Percentiles rank a stretch among this genome's conserved stretches.
phyloP scores from a whole-genome alignment of 1,284 basidiomycete genomes.

The Veloboletus limbatus region DNA sequence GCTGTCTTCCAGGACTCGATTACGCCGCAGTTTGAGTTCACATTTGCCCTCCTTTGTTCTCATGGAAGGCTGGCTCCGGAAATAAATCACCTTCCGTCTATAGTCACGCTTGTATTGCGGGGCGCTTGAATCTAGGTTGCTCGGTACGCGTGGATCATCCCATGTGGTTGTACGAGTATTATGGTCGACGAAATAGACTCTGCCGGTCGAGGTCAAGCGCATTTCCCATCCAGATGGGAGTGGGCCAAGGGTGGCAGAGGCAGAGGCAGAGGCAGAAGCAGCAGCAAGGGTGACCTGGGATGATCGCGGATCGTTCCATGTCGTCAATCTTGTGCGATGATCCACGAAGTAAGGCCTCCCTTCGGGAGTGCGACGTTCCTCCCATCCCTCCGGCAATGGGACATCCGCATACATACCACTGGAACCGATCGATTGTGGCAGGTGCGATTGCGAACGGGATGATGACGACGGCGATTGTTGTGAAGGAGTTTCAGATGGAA shows the following conservation, averaged over 20 bases:
- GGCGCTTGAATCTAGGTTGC: constrained; percentile 83
- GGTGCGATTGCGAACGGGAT: constrained; percentile 10
- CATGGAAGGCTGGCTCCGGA: constrained; percentile 96
- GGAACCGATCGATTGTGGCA: constrained; percentile 14
- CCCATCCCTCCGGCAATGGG: constrained; percentile 94
- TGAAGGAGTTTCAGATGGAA: constrained; percentile 14
- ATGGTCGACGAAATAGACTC: constrained; percentile 80
- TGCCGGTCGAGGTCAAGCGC: constrained; percentile 68
- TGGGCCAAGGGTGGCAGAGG: constrained; percentile 89
- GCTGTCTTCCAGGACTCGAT: constrained; percentile 94
- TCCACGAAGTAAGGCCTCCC: constrained; percentile 98
- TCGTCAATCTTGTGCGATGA: constrained; percentile 94
- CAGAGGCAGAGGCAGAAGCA: constrained; percentile 71
- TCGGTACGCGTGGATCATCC: constrained; percentile 72
- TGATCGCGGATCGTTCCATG: constrained; percentile 93
- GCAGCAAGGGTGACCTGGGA: constrained; percentile 27
- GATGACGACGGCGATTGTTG: constrained; percentile 10
- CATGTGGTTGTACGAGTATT: constrained; percentile 77
- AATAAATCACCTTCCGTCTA: constrained; percentile 97
- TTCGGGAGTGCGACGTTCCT: constrained; percentile 96
- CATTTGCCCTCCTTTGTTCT: constrained; percentile 89
- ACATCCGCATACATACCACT: constrained; percentile 48
- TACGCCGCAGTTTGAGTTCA: constrained; percentile 92
- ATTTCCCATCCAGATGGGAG: constrained; percentile 91
- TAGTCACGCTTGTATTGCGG: constrained; percentile 99